Evolutionary conservation across 768 basidiomycete genomes (phyloP).

Genomic region (Agaricus subrufescens): DNA sequence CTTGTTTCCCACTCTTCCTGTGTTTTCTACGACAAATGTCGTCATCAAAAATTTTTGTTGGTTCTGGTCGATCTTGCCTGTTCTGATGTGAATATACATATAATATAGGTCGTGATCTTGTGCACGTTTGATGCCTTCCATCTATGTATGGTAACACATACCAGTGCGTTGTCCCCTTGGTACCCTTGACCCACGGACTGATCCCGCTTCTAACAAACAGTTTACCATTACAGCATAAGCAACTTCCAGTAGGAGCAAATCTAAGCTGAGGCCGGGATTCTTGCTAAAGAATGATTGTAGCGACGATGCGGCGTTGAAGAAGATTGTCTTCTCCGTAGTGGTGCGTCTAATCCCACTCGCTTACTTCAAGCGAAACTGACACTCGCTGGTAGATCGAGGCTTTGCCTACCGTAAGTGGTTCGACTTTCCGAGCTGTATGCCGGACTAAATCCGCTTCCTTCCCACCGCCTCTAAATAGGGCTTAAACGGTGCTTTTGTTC

Average conservation of each 20-base stretch:
- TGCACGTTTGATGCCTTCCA: conserved; percentile 40
- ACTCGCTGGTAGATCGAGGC: conserved; percentile 34
- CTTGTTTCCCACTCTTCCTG: not conserved
- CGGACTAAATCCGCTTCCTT: not conserved
- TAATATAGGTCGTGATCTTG: conserved; percentile 22
- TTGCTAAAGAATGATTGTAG: conserved; percentile 5
- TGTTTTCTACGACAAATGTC: not conserved
- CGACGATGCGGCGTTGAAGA: conserved; percentile 8
- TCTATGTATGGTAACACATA: conserved; percentile 42
- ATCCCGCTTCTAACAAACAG: conserved; percentile 18
- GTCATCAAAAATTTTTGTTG: not conserved
- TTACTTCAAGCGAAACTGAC: not conserved
- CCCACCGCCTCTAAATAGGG: conserved; percentile 26
- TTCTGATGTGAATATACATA: not conserved
- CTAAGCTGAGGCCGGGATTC: not conserved
- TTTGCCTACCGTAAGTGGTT: conserved; percentile 35
- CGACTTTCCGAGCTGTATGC: not conserved
- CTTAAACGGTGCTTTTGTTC: conserved; percentile 46
- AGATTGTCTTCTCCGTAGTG: conserved; percentile 11
- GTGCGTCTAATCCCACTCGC: not conserved
- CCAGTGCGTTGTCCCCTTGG: conserved; percentile 25
- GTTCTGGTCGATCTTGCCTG: not conserved
- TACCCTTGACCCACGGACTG: not conserved
- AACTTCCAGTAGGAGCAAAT: conserved; percentile 28
- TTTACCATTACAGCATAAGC: conserved; percentile 45